Base-by-base conservation (phyloP, 306 rosid species). In the Acacia melanoxylon region DNA sequence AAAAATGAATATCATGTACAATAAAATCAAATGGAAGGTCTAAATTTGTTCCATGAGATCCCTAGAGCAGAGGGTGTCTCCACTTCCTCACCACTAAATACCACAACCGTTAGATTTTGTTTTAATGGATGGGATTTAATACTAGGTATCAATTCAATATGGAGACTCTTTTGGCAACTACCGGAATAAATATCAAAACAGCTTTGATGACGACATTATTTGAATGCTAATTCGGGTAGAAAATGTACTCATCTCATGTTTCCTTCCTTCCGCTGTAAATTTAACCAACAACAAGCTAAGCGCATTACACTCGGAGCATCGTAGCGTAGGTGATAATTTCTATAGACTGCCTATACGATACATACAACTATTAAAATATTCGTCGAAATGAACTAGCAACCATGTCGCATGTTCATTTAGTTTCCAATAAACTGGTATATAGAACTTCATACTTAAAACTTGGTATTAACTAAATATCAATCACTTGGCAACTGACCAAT, bases 401-500 rank as follows among this genome's bases (percentile, higher is more conserved):
- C 58, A 59, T 25, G 37, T 8, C 51, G 44, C 65, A 29, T 56
- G 13, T 68, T 76, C 65, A 33, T 72, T 68, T 45, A 66, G 75
- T 78, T 77, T 52, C 40, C 75, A 73, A 46, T 37, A 56, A 76
- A 52, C 31, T 29, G 37, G 75, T 12, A 74, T 62, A 77, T 59
- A 70, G 69, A 68, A 75, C 35, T 73, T 83, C 81, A 56, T 72
- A 68, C 77, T 56, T 51, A 29, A 31, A 63, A 72, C 78, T 75
- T 83, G 84, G 42, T 61, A 49, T 69, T 54, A 48, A 68, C 89
- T 95, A 95, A 70, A 91, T 74, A 81, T 89, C 91, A 85, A 95
- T 86, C 44, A 92, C 94, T 88, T 95, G 99, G 82, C 98, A 95
- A 78, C 98, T 93, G 75, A 93, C 94, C 83, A 95, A 84, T 83